These are phyloP conservation scores for Colletotrichum viniferum DNA, from an alignment of 2,329 filamentous ascomycete genomes.

Conservation along the genomic window DNA sequence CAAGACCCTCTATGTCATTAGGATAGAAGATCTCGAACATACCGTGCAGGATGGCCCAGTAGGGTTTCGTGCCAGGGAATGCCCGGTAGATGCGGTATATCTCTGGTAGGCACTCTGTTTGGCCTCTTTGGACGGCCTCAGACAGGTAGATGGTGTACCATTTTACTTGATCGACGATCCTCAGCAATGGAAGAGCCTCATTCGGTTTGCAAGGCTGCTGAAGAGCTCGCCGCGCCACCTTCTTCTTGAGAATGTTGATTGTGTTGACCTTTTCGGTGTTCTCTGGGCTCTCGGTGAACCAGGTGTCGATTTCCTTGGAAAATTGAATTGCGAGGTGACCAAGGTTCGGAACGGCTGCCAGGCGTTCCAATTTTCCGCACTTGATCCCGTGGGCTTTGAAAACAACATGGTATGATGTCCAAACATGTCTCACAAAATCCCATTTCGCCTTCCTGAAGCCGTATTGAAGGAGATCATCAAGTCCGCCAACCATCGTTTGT, in stretches of 20 bases:
- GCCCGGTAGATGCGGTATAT: conserved; percentile 53
- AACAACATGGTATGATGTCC: conserved; percentile 36
- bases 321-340: conserved; percentile 37
- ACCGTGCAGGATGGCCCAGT: conserved; percentile 42
- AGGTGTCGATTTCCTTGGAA: background rate
- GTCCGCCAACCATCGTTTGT: conserved; percentile 37
- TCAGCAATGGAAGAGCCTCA: conserved; percentile 42
- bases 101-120: conserved; percentile 36
- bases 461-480: conserved; percentile 49
- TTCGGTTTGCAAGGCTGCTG: conserved; percentile 36
- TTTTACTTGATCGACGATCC: conserved; percentile 37
- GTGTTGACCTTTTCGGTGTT: background rate
- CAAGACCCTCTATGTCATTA: conserved; percentile 43
- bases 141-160: conserved; percentile 51
- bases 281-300: background rate
- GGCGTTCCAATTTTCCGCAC: conserved; percentile 16
- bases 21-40: conserved; percentile 50
- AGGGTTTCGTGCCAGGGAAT: conserved; percentile 41
- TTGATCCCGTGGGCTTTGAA: conserved; percentile 1
- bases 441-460: conserved; percentile 42
- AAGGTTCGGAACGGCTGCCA: conserved; percentile 31
- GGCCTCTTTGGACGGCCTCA: conserved; percentile 28
- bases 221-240: conserved; percentile 35
- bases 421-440: conserved; percentile 38
- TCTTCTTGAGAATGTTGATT: conserved; percentile 31